phyloP scores from a whole-genome alignment of 1,139 yeast species.

The Meyerozyma carpophila region DNA sequence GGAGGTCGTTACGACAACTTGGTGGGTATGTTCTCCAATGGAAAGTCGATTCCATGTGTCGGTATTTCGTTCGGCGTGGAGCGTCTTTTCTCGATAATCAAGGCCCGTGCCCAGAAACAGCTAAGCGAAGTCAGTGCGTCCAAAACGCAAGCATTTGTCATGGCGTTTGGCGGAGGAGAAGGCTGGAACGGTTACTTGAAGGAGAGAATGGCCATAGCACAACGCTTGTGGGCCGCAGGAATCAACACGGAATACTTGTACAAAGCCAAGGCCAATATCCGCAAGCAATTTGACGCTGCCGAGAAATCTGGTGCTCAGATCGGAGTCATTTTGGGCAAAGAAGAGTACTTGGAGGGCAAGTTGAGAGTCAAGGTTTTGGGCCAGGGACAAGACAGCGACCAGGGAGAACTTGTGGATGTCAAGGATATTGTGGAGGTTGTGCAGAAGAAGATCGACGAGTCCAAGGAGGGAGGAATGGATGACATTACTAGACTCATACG shows the following conservation, averaged over 20 bases:
- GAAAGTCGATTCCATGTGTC: conserved; percentile 93
- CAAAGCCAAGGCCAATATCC: conserved; percentile 87
- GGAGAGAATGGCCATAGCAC: conserved; percentile 85
- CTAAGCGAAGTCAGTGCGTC: conserved; percentile 64
- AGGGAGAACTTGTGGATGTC: conserved; percentile 72
- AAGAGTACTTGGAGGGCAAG: conserved; percentile 77
- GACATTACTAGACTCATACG: conserved; percentile 56
- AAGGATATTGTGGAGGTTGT: conserved; percentile 55
- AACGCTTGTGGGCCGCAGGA: conserved; percentile 80
- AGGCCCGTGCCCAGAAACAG: conserved; percentile 59
- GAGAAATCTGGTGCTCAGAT: conserved; percentile 88
- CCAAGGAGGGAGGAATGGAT: conserved; percentile 43
- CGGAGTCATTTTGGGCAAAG: conserved; percentile 93
- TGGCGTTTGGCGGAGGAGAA: conserved; percentile 98
- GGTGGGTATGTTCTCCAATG: conserved; percentile 94
- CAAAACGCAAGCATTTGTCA: conserved; percentile 86
- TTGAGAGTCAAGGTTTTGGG: conserved; percentile 84
- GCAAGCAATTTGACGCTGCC: conserved; percentile 96
- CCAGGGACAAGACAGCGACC: conserved; percentile 81
- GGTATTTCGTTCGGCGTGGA: conserved; percentile 97
- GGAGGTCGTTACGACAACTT: conserved; percentile 97
- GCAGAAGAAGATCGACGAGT: conserved; percentile 42
- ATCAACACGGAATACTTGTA: conserved; percentile 86
- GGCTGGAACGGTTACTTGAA: conserved; percentile 89
- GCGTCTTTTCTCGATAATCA: conserved; percentile 83